Percentiles rank a stretch among this genome's conserved stretches.
Conservation (phyloP, 768 basidiomycete genomes). For the Pisolithus sp. region DNA sequence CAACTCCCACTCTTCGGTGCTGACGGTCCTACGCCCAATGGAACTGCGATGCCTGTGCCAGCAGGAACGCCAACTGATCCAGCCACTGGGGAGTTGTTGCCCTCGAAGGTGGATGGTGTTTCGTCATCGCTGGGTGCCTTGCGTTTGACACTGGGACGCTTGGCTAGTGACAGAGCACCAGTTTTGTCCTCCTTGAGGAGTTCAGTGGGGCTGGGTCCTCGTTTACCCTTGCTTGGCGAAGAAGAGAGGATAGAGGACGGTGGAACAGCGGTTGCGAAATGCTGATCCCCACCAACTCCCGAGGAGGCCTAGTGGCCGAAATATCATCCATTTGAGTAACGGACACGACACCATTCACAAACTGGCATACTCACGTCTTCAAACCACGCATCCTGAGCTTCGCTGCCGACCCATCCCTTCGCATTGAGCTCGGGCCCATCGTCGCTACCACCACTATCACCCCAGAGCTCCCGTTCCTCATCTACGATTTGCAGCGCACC, state of each 20-base stretch:
- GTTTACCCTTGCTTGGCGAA: conserved; percentile 47
- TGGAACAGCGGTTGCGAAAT: conserved; percentile 4
- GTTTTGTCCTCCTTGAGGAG: conserved; percentile 52
- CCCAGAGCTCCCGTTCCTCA: conserved; percentile 48
- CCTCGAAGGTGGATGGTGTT: conserved; percentile 7
- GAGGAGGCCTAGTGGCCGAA: background rate
- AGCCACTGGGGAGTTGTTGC: conserved; percentile 4
- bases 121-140: conserved; percentile 20
- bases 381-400: conserved; percentile 7
- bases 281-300: conserved; percentile 2
- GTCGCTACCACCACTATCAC: conserved; percentile 15
- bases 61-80: background rate
- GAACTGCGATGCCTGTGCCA: background rate
- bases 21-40: background rate
- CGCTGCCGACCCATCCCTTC: conserved; percentile 14
- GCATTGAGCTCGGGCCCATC: conserved; percentile 15
- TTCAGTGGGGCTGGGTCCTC: conserved; percentile 68
- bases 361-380: background rate
- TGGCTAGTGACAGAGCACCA: conserved; percentile 50
- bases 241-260: conserved; percentile 12
- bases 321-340: no score
- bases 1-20: background rate
- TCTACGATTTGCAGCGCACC: conserved; percentile 74
- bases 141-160: conserved; percentile 63
- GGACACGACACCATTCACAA: no score